Evolutionary conservation across 1,284 basidiomycete genomes (phyloP).

Genomic region (Heliocybe sulcata): DNA sequence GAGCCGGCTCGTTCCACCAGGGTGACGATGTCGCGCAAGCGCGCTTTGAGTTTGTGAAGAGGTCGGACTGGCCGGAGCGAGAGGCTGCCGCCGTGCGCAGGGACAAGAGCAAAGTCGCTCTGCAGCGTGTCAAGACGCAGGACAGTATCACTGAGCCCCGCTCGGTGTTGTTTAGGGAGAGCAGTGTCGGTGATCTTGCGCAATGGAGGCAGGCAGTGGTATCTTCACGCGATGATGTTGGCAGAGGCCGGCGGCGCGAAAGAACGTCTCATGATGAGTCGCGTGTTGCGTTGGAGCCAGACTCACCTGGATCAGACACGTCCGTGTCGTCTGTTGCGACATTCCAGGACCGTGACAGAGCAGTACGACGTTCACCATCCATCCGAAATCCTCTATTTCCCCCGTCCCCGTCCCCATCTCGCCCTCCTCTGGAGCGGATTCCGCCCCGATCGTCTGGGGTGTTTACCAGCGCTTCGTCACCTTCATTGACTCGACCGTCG

Average conservation of each 20-base stretch:
- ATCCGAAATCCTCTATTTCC: constrained; percentile 31
- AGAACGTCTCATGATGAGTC: constrained; percentile 24
- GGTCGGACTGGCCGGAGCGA: constrained; percentile 75
- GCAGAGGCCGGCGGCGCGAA: constrained; percentile 56
- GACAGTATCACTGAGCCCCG: constrained; percentile 33
- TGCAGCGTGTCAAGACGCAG: constrained; percentile 46
- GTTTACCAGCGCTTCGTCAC: neutral
- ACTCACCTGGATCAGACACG: constrained; percentile 18
- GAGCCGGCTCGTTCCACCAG: constrained; percentile 36
- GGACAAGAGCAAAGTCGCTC: constrained; percentile 52
- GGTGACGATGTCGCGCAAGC: constrained; percentile 51
- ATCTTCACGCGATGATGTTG: constrained; percentile 28
- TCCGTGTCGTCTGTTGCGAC: constrained; percentile 20
- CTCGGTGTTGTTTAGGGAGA: constrained; percentile 26
- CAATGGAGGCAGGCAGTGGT: constrained; percentile 43
- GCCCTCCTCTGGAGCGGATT: constrained; percentile 29
- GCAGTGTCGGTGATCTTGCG: constrained; percentile 32
- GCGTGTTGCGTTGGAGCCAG: constrained; percentile 8
- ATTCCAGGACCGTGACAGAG: constrained; percentile 14
- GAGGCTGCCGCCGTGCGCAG: constrained; percentile 59
- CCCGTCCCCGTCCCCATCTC: constrained; percentile 45
- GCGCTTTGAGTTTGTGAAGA: constrained; percentile 72
- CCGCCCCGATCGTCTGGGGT: constrained; percentile 14
- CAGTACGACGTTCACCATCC: constrained; percentile 10
- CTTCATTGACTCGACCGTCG: constrained; percentile 7